Evolutionary conservation across 257 asterid genomes (phyloP), one percentile per base, ranked within the genome.

Genomic region (Capsicum pubescens): DNA sequence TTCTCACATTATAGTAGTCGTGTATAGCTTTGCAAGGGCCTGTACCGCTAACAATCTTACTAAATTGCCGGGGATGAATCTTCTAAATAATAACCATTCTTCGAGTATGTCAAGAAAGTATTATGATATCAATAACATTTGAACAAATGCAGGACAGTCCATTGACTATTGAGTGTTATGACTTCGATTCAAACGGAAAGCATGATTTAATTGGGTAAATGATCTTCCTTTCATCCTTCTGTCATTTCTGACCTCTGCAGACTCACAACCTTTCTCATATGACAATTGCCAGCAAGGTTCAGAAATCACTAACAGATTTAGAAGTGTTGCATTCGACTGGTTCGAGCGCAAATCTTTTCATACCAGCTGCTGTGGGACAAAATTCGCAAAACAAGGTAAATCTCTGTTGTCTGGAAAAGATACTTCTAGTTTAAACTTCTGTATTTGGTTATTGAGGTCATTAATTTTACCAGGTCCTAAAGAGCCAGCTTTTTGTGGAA

Each of bases 131-230:
- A 15, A 32, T 77, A 77, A 77, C 63, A 9, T 87, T 86, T 64
- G 87, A 60, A 85, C 87, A 54, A 86, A 74, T 94, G 94, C 99
- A 97, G 99, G 99, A 94, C 91, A 94, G 93, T 90, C 98, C 97
- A 79, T 87, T 97, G 92, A 87, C 76, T 79, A 86, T 97, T 57
- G 99, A 97, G 92, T 97, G 99, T 88, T 97, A 90, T 79, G 90
- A 97, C 92, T 97, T 93, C 91, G 91, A 95, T 85, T 88, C 91
- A 87, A 93, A 94, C 8, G 99, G 99, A 85, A 95, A 89, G 72
- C 99, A 97, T 85, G 98, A 90, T 88, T 90, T 92, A 83, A 90
- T 97, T 85, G 99, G 99, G 99, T 97, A 89, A 90, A 87, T 83
- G 80, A 70, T 72, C 35, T 77, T 87, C 83, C 77, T 70, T 81